Evolutionary conservation across 495 filamentous ascomycete genomes (phyloP).

Genomic region (Aspergillus biplanus): DNA sequence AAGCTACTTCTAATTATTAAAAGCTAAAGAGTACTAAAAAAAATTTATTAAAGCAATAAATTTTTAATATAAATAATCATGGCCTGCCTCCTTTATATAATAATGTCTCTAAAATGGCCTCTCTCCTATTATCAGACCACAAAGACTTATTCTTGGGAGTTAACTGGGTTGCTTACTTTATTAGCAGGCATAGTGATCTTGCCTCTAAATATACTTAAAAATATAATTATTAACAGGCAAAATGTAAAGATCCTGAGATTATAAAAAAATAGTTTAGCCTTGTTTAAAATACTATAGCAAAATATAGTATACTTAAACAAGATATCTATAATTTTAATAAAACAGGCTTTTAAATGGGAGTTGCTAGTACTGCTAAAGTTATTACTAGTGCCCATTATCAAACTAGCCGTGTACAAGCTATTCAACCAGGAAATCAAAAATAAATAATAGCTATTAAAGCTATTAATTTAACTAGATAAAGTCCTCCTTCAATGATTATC

Average conservation of each 20-base stretch:
- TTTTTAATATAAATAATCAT: neutral
- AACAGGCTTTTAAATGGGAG: slow-evolving; percentile 21
- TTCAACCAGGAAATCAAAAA: too few species aligned
- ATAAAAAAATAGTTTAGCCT: slow-evolving; percentile 5
- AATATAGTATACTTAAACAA: slow-evolving; percentile 36
- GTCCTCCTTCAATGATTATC: too few species aligned
- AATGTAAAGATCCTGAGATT: slow-evolving; percentile 17
- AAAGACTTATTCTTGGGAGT: neutral
- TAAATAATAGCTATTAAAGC: too few species aligned
- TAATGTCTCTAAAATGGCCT: slow-evolving; percentile 3
- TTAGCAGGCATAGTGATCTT: slow-evolving; percentile 9
- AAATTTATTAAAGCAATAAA: neutral
- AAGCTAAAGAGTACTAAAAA: neutral
- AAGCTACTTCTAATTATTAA: neutral
- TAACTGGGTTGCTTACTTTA: slow-evolving; percentile 11
- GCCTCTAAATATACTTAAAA: slow-evolving; percentile 17
- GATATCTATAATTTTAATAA: slow-evolving; percentile 53
- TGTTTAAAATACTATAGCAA: slow-evolving; percentile 21
- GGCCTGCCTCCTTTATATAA: slow-evolving; percentile 2
- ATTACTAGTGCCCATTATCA: too few species aligned
- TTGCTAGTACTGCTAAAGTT: too few species aligned
- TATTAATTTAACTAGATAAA: too few species aligned
- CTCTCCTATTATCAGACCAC: slow-evolving; percentile 5
- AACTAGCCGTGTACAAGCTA: too few species aligned
- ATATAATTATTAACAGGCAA: slow-evolving; percentile 18